A percentile compares a stretch with the other conserved stretches of the same genome.
phyloP scores from a whole-genome alignment of 2,329 filamentous ascomycete genomes.

The Fusarium papillatum region DNA sequence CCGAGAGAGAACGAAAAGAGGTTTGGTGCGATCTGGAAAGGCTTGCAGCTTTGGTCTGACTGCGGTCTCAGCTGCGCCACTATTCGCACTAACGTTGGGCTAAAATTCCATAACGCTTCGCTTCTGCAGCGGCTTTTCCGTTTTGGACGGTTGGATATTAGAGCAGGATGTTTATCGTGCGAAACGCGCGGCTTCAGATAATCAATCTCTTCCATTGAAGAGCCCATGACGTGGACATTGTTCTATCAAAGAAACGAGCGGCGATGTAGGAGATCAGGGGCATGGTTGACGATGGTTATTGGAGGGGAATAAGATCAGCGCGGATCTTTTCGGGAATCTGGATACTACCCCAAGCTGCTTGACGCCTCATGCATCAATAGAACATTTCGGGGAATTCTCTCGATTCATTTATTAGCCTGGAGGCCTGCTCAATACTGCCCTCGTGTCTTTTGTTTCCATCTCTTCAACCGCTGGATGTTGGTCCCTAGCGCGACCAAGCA shows the following conservation, averaged over 20 bases:
- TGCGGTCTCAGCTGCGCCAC: constrained; percentile 12
- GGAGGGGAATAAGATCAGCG: neutral
- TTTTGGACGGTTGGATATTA: neutral
- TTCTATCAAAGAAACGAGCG: no score
- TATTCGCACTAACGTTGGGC: neutral
- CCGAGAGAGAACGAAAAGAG: neutral
- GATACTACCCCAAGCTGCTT: neutral
- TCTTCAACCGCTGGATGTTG: neutral
- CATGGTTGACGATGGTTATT: neutral
- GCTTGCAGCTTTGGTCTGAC: neutral
- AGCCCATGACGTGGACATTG: neutral
- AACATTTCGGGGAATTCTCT: neutral
- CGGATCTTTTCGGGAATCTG: neutral
- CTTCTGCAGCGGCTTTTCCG: neutral
- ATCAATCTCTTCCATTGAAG: neutral
- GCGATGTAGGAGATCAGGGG: neutral
- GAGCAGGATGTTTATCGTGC: neutral
- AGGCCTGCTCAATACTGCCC: neutral
- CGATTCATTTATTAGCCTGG: neutral
- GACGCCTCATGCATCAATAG: neutral
- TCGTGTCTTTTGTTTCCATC: neutral
- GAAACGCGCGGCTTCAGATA: neutral
- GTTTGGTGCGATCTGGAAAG: neutral
- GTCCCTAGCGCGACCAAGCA: neutral
- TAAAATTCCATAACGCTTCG: constrained; percentile 1